Conservation (phyloP, 345 rosid species). For the Aegle marmelos region DNA sequence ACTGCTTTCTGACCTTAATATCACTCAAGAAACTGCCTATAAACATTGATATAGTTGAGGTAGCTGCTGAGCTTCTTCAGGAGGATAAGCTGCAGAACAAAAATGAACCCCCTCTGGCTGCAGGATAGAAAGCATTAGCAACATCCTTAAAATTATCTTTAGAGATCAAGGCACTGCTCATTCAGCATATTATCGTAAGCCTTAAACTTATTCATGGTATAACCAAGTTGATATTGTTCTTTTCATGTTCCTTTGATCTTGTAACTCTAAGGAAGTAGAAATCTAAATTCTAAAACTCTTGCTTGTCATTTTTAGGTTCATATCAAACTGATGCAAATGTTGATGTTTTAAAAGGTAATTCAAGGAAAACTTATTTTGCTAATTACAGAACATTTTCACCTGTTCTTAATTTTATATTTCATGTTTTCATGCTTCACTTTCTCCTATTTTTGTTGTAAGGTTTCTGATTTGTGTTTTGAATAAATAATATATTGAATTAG, state of each 20-base stretch:
- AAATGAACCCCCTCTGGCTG: conserved; percentile 39
- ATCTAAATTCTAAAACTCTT: conserved; percentile 12
- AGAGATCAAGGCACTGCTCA: conserved; percentile 56
- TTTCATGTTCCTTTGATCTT: conserved; percentile 4
- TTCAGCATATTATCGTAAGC: conserved; percentile 76
- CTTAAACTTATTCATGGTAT: conserved; percentile 11
- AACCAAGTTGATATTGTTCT: background rate
- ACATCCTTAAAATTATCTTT: conserved; percentile 71
- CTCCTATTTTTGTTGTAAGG: background rate
- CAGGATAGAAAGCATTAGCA: conserved; percentile 74
- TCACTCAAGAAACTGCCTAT: conserved; percentile 70
- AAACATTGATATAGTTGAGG: conserved; percentile 69
- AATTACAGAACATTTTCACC: background rate
- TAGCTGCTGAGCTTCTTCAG: conserved; percentile 65
- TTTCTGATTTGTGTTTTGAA: background rate
- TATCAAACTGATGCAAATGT: conserved; percentile 57
- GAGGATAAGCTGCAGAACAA: conserved; percentile 67
- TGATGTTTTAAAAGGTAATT: conserved; percentile 59
- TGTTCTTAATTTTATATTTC: background rate
- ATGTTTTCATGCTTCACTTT: background rate
- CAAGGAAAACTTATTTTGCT: background rate
- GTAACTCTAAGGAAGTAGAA: background rate
- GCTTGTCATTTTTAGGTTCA: conserved; percentile 64
- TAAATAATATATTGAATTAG: background rate
- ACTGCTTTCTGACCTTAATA: conserved; percentile 73